These are phyloP conservation scores for Orychophragmus violaceus DNA, from an alignment of 345 rosid species.

Conservation along the genomic window DNA sequence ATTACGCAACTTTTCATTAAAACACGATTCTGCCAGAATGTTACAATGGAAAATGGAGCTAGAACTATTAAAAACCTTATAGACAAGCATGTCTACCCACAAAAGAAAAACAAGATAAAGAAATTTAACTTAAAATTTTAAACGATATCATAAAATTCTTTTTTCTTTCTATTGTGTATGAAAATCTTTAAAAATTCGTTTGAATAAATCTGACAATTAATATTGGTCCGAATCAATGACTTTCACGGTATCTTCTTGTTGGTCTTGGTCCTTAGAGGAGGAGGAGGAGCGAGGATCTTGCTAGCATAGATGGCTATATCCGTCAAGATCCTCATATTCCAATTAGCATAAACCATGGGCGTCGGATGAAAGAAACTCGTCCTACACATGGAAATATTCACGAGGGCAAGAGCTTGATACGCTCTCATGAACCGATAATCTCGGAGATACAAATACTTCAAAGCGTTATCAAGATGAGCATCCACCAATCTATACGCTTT, in stretches of 20 bases:
- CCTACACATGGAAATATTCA: slow-evolving; percentile 27
- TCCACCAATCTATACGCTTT: slow-evolving; percentile 29
- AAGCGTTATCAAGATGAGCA: slow-evolving; percentile 28
- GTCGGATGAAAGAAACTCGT: slow-evolving; percentile 30
- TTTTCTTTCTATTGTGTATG: background rate
- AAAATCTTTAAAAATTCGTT: background rate
- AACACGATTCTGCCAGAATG: background rate
- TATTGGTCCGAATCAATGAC: background rate
- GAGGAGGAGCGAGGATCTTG: slow-evolving; percentile 29
- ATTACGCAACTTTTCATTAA: background rate
- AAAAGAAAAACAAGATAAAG: background rate
- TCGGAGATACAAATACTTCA: slow-evolving; percentile 25
- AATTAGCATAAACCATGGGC: slow-evolving; percentile 31
- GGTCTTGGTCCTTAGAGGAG: slow-evolving; percentile 9
- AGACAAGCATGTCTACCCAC: background rate
- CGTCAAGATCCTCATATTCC: slow-evolving; percentile 33
- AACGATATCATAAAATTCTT: background rate
- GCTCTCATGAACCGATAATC: slow-evolving; percentile 34
- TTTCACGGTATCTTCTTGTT: slow-evolving; percentile 6
- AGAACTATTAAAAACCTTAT: background rate
- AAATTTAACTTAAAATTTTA: background rate
- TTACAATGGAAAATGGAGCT: background rate
- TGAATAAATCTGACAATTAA: background rate
- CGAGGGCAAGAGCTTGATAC: slow-evolving; percentile 31
- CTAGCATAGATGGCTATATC: slow-evolving; percentile 31